Evolutionary conservation across 345 rosid genomes (phyloP).

Genomic region (Citrus glauca): DNA sequence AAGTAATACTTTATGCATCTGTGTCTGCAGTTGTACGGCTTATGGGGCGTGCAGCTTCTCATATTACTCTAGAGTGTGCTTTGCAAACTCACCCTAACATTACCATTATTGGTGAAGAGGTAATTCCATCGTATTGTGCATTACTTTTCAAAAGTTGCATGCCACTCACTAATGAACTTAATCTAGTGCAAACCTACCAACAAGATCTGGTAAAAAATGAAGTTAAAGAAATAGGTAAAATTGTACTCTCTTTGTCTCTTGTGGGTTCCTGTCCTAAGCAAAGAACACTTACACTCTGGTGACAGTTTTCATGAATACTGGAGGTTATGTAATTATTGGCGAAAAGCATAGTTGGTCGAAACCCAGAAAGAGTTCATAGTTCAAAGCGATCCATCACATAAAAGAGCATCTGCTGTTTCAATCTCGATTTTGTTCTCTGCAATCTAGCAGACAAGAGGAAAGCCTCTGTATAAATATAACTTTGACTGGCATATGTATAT

Average conservation of each 20-base stretch:
- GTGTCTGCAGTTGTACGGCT: conserved; percentile 83
- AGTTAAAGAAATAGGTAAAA: background rate
- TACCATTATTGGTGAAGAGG: conserved; percentile 97
- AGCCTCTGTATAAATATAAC: background rate
- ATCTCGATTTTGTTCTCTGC: background rate
- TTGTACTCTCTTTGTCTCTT: background rate
- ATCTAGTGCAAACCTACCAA: background rate
- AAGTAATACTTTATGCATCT: conserved; percentile 8
- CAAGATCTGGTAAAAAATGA: background rate
- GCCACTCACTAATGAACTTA: background rate
- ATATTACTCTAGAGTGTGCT: conserved; percentile 95
- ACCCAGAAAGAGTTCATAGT: background rate
- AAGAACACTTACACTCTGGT: background rate
- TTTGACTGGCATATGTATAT: background rate
- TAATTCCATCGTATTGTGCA: conserved; percentile 8
- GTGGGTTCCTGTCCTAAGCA: background rate
- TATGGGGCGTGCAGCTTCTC: conserved; percentile 99
- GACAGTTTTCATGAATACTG: background rate
- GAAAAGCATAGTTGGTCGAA: background rate
- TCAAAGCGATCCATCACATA: background rate
- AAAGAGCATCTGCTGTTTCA: background rate
- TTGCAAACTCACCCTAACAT: conserved; percentile 96
- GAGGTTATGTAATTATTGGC: background rate
- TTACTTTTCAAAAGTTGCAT: background rate
- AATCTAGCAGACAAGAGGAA: background rate